Evolutionary conservation across 1,284 basidiomycete genomes (phyloP).

Genomic region (Cryptococcus sp.): DNA sequence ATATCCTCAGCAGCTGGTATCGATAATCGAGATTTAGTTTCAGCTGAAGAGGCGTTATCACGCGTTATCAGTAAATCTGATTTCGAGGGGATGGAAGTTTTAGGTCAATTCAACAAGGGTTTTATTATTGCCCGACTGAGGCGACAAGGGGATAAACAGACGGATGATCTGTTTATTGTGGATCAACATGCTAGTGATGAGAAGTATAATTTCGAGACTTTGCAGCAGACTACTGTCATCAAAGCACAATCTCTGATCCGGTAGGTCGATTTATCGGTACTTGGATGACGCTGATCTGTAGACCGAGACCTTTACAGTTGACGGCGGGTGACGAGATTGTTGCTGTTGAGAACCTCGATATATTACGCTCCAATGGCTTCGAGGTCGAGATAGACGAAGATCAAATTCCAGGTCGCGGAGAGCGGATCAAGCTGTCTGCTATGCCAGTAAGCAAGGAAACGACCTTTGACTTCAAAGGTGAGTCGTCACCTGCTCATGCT

Average conservation of each 20-base stretch:
- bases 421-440: slow-evolving; percentile 66
- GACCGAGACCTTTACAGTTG: slow-evolving; percentile 73
- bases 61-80: slow-evolving; percentile 84
- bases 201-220: slow-evolving; percentile 95
- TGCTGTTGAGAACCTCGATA: slow-evolving; percentile 77
- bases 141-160: slow-evolving; percentile 11
- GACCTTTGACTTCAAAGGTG: slow-evolving; percentile 68
- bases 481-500: slow-evolving; percentile 9
- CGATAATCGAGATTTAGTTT: slow-evolving; percentile 56
- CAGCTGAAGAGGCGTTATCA: slow-evolving; percentile 69
- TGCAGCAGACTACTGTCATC: slow-evolving; percentile 83
- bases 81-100: slow-evolving; percentile 74
- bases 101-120: slow-evolving; percentile 95
- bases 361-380: slow-evolving; percentile 83
- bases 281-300: slow-evolving; percentile 36
- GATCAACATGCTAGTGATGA: slow-evolving; percentile 68
- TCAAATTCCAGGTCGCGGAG: slow-evolving; percentile 51
- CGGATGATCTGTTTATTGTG: slow-evolving; percentile 90
- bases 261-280: slow-evolving; percentile 50
- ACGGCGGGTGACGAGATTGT: slow-evolving; percentile 86
- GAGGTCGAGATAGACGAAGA: slow-evolving; percentile 61
- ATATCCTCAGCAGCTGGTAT: slow-evolving; percentile 55
- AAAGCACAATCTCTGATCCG: slow-evolving; percentile 77
- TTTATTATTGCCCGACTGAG: slow-evolving; percentile 82
- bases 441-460: slow-evolving; percentile 90